Conservation (phyloP, 768 basidiomycete genomes). For the Mycena leptocephala region DNA sequence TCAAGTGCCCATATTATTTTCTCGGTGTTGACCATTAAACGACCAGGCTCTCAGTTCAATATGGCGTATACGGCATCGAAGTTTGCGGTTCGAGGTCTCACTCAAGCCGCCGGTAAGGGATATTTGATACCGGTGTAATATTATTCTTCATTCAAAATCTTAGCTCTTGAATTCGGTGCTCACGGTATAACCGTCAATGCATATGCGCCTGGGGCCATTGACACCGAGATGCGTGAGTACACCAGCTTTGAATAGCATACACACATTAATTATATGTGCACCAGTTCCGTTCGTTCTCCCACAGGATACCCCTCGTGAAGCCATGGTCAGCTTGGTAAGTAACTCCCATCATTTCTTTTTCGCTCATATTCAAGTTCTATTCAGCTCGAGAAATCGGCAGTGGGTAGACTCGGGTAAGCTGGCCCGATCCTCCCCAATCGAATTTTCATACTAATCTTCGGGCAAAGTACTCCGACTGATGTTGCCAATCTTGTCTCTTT, state of each 20-base stretch:
- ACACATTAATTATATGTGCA: background rate
- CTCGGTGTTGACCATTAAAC: background rate
- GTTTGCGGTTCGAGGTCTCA: conserved; percentile 40
- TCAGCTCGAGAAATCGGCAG: background rate
- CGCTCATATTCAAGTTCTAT: background rate
- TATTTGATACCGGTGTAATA: background rate
- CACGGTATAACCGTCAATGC: conserved; percentile 47
- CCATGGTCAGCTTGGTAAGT: background rate
- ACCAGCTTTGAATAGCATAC: no score
- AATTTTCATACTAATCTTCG: conserved; percentile 10
- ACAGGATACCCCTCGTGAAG: background rate
- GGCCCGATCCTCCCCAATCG: background rate
- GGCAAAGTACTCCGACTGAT: background rate
- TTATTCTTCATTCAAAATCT: background rate
- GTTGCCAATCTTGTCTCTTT: conserved; percentile 14
- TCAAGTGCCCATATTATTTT: background rate
- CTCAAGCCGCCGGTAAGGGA: conserved; percentile 24
- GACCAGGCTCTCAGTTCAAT: conserved; percentile 20
- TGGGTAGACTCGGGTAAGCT: background rate
- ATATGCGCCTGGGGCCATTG: conserved; percentile 43
- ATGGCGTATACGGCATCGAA: conserved; percentile 48
- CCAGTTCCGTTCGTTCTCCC: background rate
- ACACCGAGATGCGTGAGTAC: conserved; percentile 7
- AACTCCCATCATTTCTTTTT: background rate
- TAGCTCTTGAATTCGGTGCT: conserved; percentile 23